Evolutionary conservation across 345 rosid genomes (phyloP).

Genomic region (Microcos paniculata): DNA sequence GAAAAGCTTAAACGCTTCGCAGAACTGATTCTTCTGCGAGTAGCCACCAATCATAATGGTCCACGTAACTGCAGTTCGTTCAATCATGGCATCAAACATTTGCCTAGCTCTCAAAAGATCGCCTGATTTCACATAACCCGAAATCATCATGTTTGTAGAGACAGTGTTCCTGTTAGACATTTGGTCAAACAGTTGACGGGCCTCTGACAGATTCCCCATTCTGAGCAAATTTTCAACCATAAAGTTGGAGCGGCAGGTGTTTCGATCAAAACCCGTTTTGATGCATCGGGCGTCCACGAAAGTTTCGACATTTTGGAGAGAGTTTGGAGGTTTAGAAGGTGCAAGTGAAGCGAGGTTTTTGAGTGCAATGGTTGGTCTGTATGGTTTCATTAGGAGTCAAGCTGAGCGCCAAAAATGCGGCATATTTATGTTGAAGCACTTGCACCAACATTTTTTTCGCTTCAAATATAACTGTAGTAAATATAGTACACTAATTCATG

Average conservation of each 20-base stretch:
- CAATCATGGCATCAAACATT: slow-evolving; percentile 50
- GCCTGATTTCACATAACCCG: slow-evolving; percentile 58
- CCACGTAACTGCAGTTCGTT: slow-evolving; percentile 72
- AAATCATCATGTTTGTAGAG: slow-evolving; percentile 63
- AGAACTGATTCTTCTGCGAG: slow-evolving; percentile 35
- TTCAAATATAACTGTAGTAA: too few relatives aligned
- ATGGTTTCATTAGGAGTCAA: slow-evolving; percentile 23
- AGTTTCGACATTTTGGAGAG: slow-evolving; percentile 17
- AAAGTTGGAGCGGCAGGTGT: slow-evolving; percentile 63
- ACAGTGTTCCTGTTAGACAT: slow-evolving; percentile 71
- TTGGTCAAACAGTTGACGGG: slow-evolving; percentile 74
- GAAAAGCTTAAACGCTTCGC: slow-evolving; percentile 61
- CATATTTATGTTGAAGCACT: neutral
- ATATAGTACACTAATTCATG: too few relatives aligned
- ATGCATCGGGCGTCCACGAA: slow-evolving; percentile 63
- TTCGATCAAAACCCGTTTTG: slow-evolving; percentile 74
- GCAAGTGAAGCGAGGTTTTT: slow-evolving; percentile 23
- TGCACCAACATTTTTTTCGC: too few relatives aligned
- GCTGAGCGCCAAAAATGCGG: neutral
- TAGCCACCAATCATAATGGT: slow-evolving; percentile 85
- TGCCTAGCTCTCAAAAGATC: slow-evolving; percentile 49
- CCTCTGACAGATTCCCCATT: slow-evolving; percentile 45
- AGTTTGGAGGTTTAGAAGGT: slow-evolving; percentile 11
- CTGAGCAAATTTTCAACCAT: slow-evolving; percentile 29
- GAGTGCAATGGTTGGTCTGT: slow-evolving; percentile 13